Base-by-base conservation (phyloP, 768 basidiomycete genomes). In the Tulasnella sp. region DNA sequence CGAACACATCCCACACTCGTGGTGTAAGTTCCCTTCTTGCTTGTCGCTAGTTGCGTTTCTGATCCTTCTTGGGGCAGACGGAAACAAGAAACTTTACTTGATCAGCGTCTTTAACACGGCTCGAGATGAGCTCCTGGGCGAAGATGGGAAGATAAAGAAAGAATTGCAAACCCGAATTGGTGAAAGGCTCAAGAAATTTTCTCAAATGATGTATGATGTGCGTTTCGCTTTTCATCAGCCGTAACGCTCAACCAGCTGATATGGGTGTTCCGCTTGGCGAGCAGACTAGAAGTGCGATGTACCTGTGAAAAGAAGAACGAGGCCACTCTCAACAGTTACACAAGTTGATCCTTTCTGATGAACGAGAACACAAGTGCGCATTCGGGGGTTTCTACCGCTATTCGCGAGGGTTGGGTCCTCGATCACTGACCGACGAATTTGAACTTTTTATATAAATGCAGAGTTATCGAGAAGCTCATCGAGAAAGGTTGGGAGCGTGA, bases 401-500 rank as follows among this genome's bases (percentile, higher is more conserved):
- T n/a, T n/a, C n/a, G n/a, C n/a, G n/a, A n/a, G n/a, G n/a, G n/a
- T n/a, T n/a, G n/a, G 22, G 22, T 2, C 17, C 45, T 42, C 25
- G 39, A 54, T 15, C 42, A 29, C 19, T 17, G 4, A 22, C n/a
- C 25, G 12, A 22, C 25, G 14, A 4, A 7, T 11, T 34, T 39
- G 22, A 34, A 34, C 49, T 36, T 4, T 31, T 45, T 39, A 2
- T n/a, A 8, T n/a, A 22, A 3, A 6, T 31, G 37, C 73, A 76
- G 76, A n/a, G 73, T 76, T 12, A n/a, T 25, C 25, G 12, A 76
- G 45, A 77, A 77, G 64, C 76, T 77, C 0, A 12, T 67, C 4
- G 76, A 77, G 52, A 52, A 67, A 15, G 76, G 76, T 38, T 77
- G 74, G 72, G 75, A 77, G 8, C 29, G 37, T 14, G 37, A 45